Percentiles rank a stretch among this genome's conserved stretches.
phyloP scores from a whole-genome alignment of 1,284 basidiomycete genomes.

The Cutaneotrichosporon sp. region DNA sequence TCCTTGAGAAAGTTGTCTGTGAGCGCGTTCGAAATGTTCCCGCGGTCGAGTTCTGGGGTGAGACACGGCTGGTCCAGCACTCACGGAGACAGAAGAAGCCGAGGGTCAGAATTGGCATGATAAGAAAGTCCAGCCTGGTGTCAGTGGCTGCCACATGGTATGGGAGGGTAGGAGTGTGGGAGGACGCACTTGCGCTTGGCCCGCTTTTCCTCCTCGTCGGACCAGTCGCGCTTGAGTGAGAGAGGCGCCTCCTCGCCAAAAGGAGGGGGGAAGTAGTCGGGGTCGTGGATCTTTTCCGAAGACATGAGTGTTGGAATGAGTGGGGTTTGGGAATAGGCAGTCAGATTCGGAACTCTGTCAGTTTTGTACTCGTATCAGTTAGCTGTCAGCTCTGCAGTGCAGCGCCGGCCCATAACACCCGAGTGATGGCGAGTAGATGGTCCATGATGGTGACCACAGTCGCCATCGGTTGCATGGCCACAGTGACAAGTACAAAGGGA shows the following conservation, averaged over 20 bases:
- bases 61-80: not conserved
- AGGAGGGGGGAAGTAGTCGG: constrained; percentile 12
- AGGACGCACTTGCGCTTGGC: constrained; percentile 31
- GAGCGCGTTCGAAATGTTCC: constrained; percentile 35
- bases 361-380: not conserved
- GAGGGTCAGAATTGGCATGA: constrained; percentile 40
- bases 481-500: not conserved
- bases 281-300: constrained; percentile 11
- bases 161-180: no score
- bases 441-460: constrained; percentile 2
- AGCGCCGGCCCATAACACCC: no score
- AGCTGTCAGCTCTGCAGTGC: not conserved
- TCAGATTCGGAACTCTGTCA: not conserved
- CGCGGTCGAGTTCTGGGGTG: constrained; percentile 27
- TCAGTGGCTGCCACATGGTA: not conserved
- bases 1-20: constrained; percentile 38
- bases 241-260: constrained; percentile 7
- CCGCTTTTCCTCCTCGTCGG: constrained; percentile 18
- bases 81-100: constrained; percentile 39
- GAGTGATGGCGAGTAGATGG: constrained; percentile 1
- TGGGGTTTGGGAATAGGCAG: not conserved
- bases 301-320: constrained; percentile 3
- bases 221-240: constrained; percentile 22
- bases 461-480: not conserved
- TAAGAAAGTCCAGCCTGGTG: constrained; percentile 33